Evolutionary conservation across 1,284 basidiomycete genomes (phyloP).

Genomic region (Papiliotrema nemorosa): DNA sequence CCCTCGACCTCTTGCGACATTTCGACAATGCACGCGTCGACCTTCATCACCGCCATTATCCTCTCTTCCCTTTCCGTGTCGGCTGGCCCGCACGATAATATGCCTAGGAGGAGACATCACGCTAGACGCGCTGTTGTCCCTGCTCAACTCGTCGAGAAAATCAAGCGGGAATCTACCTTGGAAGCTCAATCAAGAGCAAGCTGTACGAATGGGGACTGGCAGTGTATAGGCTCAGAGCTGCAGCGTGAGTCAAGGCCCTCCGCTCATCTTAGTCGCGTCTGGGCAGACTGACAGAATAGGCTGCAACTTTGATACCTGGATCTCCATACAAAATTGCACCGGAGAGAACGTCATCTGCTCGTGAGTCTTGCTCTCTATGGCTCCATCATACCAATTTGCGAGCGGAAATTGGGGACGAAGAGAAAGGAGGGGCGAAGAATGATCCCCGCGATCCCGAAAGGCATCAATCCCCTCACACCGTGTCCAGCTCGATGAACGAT

Average conservation of each 20-base stretch:
- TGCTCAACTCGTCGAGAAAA: neutral
- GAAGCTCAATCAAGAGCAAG: neutral
- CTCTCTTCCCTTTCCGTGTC: neutral
- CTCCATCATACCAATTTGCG: neutral
- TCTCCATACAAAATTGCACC: slow-evolving; percentile 29
- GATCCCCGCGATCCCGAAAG: neutral
- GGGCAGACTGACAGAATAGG: slow-evolving; percentile 9
- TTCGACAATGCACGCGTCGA: neutral
- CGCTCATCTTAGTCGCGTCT: neutral
- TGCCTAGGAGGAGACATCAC: neutral
- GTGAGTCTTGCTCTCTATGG: slow-evolving; percentile 15
- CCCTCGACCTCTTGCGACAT: neutral
- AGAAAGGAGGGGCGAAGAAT: neutral
- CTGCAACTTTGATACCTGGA: slow-evolving; percentile 32
- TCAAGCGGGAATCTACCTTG: neutral
- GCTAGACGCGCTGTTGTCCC: too few species aligned
- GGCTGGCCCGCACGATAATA: slow-evolving; percentile 3
- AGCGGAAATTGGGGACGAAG: too few species aligned
- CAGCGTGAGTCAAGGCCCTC: slow-evolving; percentile 21
- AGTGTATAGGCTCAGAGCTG: slow-evolving; percentile 25
- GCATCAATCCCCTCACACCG: too few species aligned
- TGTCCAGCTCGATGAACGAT: too few species aligned
- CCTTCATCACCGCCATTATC: neutral
- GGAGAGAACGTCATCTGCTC: slow-evolving; percentile 36
- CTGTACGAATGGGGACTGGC: slow-evolving; percentile 28